Evolutionary conservation across 306 rosid genomes (phyloP), one percentile per base, ranked within the genome.

Genomic region (Arachis hypogaea): DNA sequence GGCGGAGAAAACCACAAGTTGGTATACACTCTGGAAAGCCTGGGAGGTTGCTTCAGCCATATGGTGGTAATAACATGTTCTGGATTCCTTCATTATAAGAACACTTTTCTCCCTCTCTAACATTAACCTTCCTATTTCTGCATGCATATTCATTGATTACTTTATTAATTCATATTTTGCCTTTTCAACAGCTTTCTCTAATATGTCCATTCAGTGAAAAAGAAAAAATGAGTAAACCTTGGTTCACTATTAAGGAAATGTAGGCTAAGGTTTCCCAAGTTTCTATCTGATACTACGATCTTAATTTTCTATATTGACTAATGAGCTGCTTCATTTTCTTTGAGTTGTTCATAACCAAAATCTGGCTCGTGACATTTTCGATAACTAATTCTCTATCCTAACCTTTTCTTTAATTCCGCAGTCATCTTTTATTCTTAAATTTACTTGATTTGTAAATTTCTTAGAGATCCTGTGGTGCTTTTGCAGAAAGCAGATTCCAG

Each of bases 1-100:
- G 97, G 30, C 76, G 97, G 57, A 86, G 97, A 79, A 93, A 90
- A 85, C 96, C 97, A 68, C 98, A 88, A 82, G 72, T 83, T 4
- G 86, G 85, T n/a, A 64, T 68, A 43, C 82, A 78, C 77, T 69
- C 92, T 36, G 83, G 85, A 71, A 90, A 87, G 72, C 54, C 85
- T 3, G 86, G 80, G 77, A 87, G 90, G 82, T 77, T 87, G 79
- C 84, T 89, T 74, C 96, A 83, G 70, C 81, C 97, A 73, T 90
- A 69, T 74, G 66, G 85, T 69, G 93, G 96, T 93, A 90, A 69
- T 12, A 52, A 47, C 18, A 38, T 22, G 40, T 65, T 49, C 78
- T 30, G 60, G 38, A 11, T 50, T 63, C 51, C 8, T 18, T 77
- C 14, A 55, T 50, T 9, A 63, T 63, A 33, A 38, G 36, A n/a